Conservation (phyloP, 768 basidiomycete genomes). For the Tulasnella sp. region DNA sequence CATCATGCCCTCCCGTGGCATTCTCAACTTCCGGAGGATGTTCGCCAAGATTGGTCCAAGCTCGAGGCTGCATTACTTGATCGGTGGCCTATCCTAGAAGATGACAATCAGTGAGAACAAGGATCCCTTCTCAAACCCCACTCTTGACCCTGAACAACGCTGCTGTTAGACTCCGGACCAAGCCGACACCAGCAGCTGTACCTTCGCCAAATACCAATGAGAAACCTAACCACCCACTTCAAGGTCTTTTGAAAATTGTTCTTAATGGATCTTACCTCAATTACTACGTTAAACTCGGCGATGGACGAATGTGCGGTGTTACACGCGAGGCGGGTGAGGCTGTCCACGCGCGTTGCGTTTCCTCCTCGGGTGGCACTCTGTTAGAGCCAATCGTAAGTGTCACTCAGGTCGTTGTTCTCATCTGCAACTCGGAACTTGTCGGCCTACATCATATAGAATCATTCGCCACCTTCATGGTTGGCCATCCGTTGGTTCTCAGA, state of each 20-base stretch:
- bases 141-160: neutral
- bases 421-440: neutral
- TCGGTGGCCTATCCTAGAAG: neutral
- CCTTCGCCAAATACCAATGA: neutral
- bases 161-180: neutral
- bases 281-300: neutral
- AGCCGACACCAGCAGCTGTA: neutral
- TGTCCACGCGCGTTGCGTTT: neutral
- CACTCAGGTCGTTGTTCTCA: neutral
- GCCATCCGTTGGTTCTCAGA: neutral
- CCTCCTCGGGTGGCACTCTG: neutral
- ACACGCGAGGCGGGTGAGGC: neutral
- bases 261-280: neutral
- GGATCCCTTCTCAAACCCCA: neutral
- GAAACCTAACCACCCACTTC: neutral
- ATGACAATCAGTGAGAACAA: neutral
- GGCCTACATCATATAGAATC: neutral
- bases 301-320: neutral
- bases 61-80: neutral
- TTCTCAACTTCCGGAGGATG: neutral
- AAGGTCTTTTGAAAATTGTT: neutral
- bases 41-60: neutral
- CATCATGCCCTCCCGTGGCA: neutral
- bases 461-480: neutral
- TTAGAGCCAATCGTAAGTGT: neutral